Evolutionary conservation across 2,329 filamentous ascomycete species (phyloP), one percentile per base, ranked within the genome.

Genomic region (Thelonectria blattea): DNA sequence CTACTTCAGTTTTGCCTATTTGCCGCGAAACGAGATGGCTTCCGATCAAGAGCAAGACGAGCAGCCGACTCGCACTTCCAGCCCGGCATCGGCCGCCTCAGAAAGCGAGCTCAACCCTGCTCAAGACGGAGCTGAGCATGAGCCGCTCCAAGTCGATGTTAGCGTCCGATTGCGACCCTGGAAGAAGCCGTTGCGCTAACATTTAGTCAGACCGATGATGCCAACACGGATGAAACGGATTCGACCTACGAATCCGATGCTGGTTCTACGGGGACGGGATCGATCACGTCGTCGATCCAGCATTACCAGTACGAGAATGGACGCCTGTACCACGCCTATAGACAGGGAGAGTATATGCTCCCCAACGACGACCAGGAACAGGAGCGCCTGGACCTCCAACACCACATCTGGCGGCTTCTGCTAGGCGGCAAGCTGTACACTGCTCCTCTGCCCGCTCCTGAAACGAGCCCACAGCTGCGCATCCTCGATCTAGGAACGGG

Each of bases 401-500:
- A 79, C 63, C 69, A 76, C 30, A 65, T 76, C 17, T 73, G 73
- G 52, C 68, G 66, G 3, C 59, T 69, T 8, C 53, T 69, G 7
- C 66, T 75, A 0, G 65, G 65, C 1, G 73, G 73, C 1, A 15
- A 42, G 1, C 56, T 70, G 1, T 63, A 64, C 20, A 52, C 60
- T 1, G 74, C 75, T 18, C 68, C 78, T 2, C 56, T 75, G 3
- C 66, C 73, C 12, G 27, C 58, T 11, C 53, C 68, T 5, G 52
- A 52, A 17, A 55, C 58, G 1, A 37, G 45, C 1, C 55, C 42
- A 0, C 60, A 66, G 22, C 65, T 79, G 58, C 76, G 77, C 22
- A 81, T 87, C 14, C 76, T 88, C 10, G 85, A 88, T 66, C 75
- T 88, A 10, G 84, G 85, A 49, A 87, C 83, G 7, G 87, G 87